phyloP scores from a whole-genome alignment of 352 stramenopile genomes.

The Phytophthora idaei region DNA sequence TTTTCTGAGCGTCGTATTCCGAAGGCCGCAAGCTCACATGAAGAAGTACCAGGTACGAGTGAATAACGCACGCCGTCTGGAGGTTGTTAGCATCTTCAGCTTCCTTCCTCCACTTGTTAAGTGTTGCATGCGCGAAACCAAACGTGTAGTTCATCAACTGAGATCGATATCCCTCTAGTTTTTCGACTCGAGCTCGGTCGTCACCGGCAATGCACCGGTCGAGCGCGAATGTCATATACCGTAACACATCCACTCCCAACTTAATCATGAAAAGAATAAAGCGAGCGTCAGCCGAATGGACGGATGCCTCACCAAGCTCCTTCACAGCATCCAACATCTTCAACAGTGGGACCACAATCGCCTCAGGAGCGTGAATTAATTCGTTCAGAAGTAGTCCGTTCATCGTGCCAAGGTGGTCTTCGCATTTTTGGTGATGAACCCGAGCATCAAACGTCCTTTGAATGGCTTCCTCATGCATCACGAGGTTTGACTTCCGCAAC shows the following conservation, averaged over 20 bases:
- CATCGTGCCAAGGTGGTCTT: slow-evolving; percentile 94
- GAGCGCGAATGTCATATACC: slow-evolving; percentile 80
- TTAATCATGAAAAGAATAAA: slow-evolving; percentile 92
- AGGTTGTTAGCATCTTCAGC: slow-evolving; percentile 77
- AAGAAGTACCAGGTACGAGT: slow-evolving; percentile 79
- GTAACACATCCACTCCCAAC: slow-evolving; percentile 75
- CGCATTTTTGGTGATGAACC: slow-evolving; percentile 79
- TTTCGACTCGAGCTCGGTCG: slow-evolving; percentile 40
- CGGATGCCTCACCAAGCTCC: slow-evolving; percentile 80
- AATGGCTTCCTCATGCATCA: slow-evolving; percentile 83
- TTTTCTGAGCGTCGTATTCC: slow-evolving; percentile 72
- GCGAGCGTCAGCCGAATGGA: slow-evolving; percentile 81
- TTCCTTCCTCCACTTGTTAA: slow-evolving; percentile 83
- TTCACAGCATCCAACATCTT: slow-evolving; percentile 85
- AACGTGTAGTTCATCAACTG: slow-evolving; percentile 65
- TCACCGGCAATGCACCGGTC: slow-evolving; percentile 46
- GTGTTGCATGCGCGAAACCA: slow-evolving; percentile 68
- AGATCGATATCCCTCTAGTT: slow-evolving; percentile 60
- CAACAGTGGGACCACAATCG: slow-evolving; percentile 71
- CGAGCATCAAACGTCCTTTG: slow-evolving; percentile 75
- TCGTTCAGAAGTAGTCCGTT: slow-evolving; percentile 98
- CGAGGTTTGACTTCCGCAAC: slow-evolving; percentile 80
- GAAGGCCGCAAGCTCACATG: slow-evolving; percentile 70
- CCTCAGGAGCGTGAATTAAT: slow-evolving; percentile 95
- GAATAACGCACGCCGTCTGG: slow-evolving; percentile 83